Evolutionary conservation across 2,329 filamentous ascomycete genomes (phyloP).

Genomic region (Exserohilum rostratum): DNA sequence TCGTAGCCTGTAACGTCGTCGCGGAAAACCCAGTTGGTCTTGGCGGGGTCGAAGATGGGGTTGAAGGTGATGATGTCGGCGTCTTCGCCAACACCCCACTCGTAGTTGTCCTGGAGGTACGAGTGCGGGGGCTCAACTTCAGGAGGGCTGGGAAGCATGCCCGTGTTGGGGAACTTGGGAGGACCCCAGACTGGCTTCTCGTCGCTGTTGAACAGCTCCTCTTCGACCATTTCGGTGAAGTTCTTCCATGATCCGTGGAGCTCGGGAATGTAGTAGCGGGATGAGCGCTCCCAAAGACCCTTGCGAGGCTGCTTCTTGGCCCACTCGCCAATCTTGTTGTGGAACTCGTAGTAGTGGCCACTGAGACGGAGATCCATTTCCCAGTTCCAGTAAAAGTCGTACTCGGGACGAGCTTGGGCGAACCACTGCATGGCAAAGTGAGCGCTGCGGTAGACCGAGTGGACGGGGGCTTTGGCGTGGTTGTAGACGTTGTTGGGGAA

Average conservation of each 20-base stretch:
- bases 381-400: conserved; percentile 77
- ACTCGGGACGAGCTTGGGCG: conserved; percentile 57
- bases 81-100: conserved; percentile 78
- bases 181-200: conserved; percentile 69
- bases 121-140: conserved; percentile 68
- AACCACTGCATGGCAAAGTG: conserved; percentile 61
- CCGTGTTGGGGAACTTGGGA: conserved; percentile 52
- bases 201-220: conserved; percentile 57
- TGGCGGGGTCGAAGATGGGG: conserved; percentile 77
- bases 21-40: conserved; percentile 75
- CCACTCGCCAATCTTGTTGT: conserved; percentile 69
- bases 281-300: conserved; percentile 74
- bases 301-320: conserved; percentile 71
- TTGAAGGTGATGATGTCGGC: conserved; percentile 76
- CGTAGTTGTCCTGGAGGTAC: conserved; percentile 68
- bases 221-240: conserved; percentile 70
- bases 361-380: conserved; percentile 84
- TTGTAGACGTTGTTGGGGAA: conserved; percentile 75
- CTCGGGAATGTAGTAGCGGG: conserved; percentile 74
- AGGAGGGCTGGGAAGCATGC: conserved; percentile 64
- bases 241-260: conserved; percentile 71
- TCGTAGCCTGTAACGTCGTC: conserved; percentile 72
- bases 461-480: conserved; percentile 69
- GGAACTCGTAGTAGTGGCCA: conserved; percentile 83
- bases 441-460: conserved; percentile 81